Evolutionary conservation across 164 flowering plant species (phyloP).

Genomic region (Sedum album): DNA sequence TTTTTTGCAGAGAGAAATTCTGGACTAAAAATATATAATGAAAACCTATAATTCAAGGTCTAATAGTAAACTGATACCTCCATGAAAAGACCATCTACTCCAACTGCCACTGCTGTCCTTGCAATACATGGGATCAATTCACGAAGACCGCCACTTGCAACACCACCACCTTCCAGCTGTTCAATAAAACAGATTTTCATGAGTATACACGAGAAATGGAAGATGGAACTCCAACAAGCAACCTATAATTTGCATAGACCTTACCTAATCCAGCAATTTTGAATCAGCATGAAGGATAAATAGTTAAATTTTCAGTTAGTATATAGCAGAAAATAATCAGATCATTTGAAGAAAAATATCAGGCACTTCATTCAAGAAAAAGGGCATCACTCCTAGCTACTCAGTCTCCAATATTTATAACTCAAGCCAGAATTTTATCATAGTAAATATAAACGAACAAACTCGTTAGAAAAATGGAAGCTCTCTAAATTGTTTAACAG

Average conservation of each 20-base stretch:
- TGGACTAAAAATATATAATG: background rate
- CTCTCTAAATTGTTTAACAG: no score
- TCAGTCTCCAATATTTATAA: no score
- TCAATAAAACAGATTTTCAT: constrained; percentile 11
- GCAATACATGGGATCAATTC: constrained; percentile 97
- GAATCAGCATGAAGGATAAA: background rate
- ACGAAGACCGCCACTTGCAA: constrained; percentile 98
- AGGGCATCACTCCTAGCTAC: no score
- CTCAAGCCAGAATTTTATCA: no score
- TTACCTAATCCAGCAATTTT: background rate
- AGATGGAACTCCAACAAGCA: background rate
- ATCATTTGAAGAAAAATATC: no score
- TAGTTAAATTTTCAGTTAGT: no score
- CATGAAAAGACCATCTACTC: constrained; percentile 97
- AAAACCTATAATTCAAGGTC: background rate
- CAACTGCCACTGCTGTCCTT: constrained; percentile 94
- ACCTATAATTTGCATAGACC: background rate
- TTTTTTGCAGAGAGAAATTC: background rate
- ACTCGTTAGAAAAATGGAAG: no score
- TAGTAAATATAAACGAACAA: no score
- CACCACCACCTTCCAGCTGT: constrained; percentile 94
- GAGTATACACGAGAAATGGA: background rate
- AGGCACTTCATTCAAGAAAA: no score
- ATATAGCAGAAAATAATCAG: no score
- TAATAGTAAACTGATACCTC: constrained; percentile 45